These are phyloP conservation scores for Yamadazyma endophytica DNA, from an alignment of 805 yeast species.

Conservation along the genomic window DNA sequence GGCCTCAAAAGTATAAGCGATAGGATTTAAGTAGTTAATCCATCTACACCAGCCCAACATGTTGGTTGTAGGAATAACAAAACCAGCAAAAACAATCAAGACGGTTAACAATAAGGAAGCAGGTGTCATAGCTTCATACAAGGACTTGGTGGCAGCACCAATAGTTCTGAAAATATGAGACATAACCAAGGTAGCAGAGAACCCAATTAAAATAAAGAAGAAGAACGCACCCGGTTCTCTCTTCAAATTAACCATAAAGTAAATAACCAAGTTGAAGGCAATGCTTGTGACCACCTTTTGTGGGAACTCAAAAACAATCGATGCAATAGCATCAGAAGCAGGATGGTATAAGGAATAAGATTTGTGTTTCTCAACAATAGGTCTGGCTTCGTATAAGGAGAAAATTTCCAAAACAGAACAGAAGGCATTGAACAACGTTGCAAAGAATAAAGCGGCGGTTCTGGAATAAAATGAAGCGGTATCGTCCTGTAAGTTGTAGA, in stretches of 20 bases:
- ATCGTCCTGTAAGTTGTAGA: conserved; percentile 44
- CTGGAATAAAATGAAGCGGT: conserved; percentile 58
- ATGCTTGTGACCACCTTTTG: conserved; percentile 48
- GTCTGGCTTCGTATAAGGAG: conserved; percentile 54
- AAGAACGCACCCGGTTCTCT: conserved; percentile 32
- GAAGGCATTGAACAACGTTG: conserved; percentile 57
- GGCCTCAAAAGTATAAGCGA: conserved; percentile 48
- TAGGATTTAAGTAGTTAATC: conserved; percentile 41
- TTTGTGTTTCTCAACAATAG: conserved; percentile 66
- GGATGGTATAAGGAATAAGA: conserved; percentile 69
- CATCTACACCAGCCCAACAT: conserved; percentile 67
- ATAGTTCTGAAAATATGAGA: conserved; percentile 39
- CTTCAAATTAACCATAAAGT: conserved; percentile 48
- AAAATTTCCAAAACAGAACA: conserved; percentile 57
- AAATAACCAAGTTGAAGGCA: conserved; percentile 24
- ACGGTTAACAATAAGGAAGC: conserved; percentile 46
- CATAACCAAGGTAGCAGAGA: conserved; percentile 31
- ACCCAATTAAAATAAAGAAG: conserved; percentile 28
- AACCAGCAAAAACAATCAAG: conserved; percentile 54
- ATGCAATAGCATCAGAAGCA: conserved; percentile 65
- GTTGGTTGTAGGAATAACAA: conserved; percentile 40
- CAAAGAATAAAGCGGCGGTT: conserved; percentile 60
- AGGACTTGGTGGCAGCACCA: conserved; percentile 41
- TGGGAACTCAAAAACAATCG: conserved; percentile 49
- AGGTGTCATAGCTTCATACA: conserved; percentile 44